Conservation (phyloP, 352 stramenopile species). For the Elongisporangium anandrum region DNA sequence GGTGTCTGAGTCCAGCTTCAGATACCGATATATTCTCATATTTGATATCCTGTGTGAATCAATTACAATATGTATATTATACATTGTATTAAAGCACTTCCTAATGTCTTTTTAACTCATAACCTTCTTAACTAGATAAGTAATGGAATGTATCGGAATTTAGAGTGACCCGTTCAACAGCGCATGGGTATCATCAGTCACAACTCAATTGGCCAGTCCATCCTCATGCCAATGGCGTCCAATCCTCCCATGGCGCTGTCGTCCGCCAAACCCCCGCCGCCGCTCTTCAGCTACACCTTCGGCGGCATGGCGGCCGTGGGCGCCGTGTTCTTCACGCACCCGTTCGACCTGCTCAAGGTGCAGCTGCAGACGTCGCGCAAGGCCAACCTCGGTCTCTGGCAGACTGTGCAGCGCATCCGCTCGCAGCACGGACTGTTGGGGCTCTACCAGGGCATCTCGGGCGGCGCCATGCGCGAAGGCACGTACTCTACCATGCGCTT, state of each 20-base stretch:
- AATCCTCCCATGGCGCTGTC: background rate
- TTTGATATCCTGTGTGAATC: too few species aligned
- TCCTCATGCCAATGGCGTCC: background rate
- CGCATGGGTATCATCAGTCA: background rate
- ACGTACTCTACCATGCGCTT: slow-evolving; percentile 86
- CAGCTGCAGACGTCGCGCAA: slow-evolving; percentile 79
- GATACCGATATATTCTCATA: background rate
- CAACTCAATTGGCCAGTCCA: background rate
- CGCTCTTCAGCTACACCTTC: slow-evolving; percentile 67
- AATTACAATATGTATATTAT: too few species aligned
- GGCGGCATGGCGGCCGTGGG: slow-evolving; percentile 74
- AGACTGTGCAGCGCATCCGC: slow-evolving; percentile 49
- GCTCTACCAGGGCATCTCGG: slow-evolving; percentile 79
- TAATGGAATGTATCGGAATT: too few species aligned
- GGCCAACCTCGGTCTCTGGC: slow-evolving; percentile 51
- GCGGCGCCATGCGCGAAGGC: slow-evolving; percentile 72
- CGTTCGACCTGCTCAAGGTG: slow-evolving; percentile 82
- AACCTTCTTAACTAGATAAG: too few species aligned
- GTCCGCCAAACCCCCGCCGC: slow-evolving; percentile 18
- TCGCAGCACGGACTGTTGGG: slow-evolving; percentile 58
- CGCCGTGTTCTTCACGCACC: slow-evolving; percentile 83
- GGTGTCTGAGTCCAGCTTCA: background rate
- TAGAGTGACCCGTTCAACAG: too few species aligned
- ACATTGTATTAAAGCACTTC: too few species aligned
- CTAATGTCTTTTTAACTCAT: too few species aligned